Evolutionary conservation across 2,329 filamentous ascomycete genomes (phyloP).

Genomic region (Pleurostoma richardsiae): DNA sequence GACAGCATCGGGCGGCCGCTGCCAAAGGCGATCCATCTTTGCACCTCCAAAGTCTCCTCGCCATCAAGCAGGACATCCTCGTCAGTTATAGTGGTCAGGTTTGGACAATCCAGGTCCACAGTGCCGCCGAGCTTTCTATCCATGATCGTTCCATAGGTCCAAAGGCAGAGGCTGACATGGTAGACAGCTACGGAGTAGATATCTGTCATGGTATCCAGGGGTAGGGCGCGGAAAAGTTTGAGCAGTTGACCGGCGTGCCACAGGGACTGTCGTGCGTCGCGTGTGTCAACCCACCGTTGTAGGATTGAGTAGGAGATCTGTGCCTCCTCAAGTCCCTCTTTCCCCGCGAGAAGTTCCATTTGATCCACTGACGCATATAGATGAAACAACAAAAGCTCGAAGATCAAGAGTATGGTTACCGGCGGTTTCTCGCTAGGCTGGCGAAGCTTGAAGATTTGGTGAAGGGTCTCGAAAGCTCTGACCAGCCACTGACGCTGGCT

Average conservation of each 20-base stretch:
- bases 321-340: constrained; percentile 3
- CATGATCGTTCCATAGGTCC: background rate
- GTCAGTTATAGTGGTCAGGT: background rate
- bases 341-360: constrained; percentile 24
- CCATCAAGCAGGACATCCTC: background rate
- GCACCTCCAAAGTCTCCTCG: background rate
- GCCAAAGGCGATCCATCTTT: background rate
- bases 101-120: background rate
- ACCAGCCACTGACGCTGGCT: background rate
- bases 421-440: background rate
- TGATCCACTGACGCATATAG: background rate
- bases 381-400: background rate
- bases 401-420: background rate
- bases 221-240: background rate
- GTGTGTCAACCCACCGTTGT: background rate
- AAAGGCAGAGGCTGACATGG: background rate
- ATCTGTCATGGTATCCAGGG: background rate
- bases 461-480: background rate
- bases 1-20: background rate
- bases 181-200: background rate
- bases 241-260: background rate
- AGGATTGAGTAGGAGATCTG: background rate
- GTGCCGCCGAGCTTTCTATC: background rate
- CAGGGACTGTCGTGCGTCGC: background rate
- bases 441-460: background rate